Conservation (phyloP, 2,329 filamentous ascomycete genomes). For the Dothistroma pini region DNA sequence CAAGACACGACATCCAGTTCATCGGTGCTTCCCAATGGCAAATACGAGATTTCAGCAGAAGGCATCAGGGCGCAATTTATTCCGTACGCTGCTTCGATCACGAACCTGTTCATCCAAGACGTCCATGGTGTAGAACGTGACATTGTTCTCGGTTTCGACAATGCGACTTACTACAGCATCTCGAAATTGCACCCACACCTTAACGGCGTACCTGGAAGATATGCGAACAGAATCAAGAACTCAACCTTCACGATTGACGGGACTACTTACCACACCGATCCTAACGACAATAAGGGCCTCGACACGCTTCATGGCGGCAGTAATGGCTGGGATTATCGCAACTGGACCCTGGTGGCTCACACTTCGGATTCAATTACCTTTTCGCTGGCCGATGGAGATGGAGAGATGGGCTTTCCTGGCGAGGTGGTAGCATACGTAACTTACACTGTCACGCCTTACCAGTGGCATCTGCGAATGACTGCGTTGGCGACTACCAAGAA, state of each 20-base stretch:
- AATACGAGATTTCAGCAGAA: conserved; percentile 68
- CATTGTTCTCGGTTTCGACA: conserved; percentile 71
- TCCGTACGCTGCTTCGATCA: conserved; percentile 69
- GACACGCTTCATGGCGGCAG: conserved; percentile 52
- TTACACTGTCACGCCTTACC: conserved; percentile 62
- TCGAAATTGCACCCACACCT: conserved; percentile 68
- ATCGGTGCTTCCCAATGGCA: conserved; percentile 42
- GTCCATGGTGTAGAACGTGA: conserved; percentile 65
- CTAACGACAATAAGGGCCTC: conserved; percentile 48
- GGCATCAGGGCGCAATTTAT: conserved; percentile 68
- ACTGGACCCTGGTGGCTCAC: conserved; percentile 71
- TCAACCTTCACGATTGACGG: conserved; percentile 52
- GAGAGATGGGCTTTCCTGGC: conserved; percentile 72
- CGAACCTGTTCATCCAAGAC: conserved; percentile 68
- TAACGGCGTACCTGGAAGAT: conserved; percentile 67
- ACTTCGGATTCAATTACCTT: conserved; percentile 68
- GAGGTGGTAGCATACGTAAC: conserved; percentile 65
- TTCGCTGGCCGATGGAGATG: conserved; percentile 66
- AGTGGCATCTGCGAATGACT: conserved; percentile 71
- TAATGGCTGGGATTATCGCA: conserved; percentile 58
- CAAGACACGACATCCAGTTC: not conserved
- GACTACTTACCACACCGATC: conserved; percentile 45
- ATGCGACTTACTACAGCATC: conserved; percentile 64
- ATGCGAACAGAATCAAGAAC: conserved; percentile 79
- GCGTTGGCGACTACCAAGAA: conserved; percentile 67